phyloP scores from a whole-genome alignment of 1,284 basidiomycete species.

The Trichosporon inkin region DNA sequence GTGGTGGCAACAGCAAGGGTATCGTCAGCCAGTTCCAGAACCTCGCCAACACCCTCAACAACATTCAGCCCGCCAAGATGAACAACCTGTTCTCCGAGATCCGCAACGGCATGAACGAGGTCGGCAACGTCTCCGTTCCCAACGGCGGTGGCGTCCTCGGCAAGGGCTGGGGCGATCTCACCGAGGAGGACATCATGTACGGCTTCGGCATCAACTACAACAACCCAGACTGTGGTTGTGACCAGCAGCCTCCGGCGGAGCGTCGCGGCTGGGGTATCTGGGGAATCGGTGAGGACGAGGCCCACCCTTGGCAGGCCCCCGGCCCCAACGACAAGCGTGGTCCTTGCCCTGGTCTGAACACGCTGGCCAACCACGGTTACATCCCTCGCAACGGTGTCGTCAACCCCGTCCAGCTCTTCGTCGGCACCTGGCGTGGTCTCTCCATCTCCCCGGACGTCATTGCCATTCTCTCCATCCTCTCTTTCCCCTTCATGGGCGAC shows the following conservation, averaged over 20 bases:
- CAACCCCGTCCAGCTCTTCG: conserved; percentile 31
- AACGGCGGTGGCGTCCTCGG: conserved; percentile 2
- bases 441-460: conserved; percentile 37
- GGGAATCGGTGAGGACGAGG: conserved; percentile 21
- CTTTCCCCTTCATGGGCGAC: conserved; percentile 38
- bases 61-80: conserved; percentile 9
- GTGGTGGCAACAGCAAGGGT: conserved; percentile 5
- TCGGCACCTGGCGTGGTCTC: conserved; percentile 28
- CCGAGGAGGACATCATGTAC: conserved; percentile 8
- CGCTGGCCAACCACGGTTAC: conserved; percentile 42
- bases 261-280: conserved; percentile 9
- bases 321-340: conserved; percentile 35
- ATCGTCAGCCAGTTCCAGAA: conserved; percentile 3
- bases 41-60: conserved; percentile 10
- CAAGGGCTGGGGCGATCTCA: conserved; percentile 8
- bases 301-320: conserved; percentile 32
- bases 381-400: conserved; percentile 37
- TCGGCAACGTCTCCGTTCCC: conserved; percentile 4
- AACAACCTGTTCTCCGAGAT: conserved; percentile 9
- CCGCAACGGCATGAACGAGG: conserved; percentile 16
- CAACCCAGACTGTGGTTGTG: not conserved
- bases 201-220: conserved; percentile 12
- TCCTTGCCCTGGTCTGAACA: conserved; percentile 47
- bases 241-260: not conserved
- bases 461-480: conserved; percentile 29